These are phyloP conservation scores for Cladosporium oxysporum DNA, from an alignment of 2,329 filamentous ascomycete species.

Conservation along the genomic window DNA sequence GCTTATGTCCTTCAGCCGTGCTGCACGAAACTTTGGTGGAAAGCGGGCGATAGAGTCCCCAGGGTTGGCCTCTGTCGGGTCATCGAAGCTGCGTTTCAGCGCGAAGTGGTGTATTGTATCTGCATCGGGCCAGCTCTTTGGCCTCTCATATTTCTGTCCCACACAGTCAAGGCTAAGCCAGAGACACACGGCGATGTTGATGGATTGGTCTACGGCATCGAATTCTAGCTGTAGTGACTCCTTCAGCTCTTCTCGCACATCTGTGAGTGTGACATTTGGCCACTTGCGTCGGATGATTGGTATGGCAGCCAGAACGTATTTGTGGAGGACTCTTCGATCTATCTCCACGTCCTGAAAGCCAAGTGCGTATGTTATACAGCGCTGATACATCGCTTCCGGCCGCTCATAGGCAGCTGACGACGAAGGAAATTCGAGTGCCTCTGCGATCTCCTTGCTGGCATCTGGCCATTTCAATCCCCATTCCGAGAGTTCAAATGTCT, in stretches of 20 bases:
- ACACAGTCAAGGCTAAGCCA: constrained; percentile 4
- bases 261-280: not conserved
- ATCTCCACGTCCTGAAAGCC: not conserved
- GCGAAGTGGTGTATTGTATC: not conserved
- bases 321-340: not conserved
- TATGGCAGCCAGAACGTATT: not conserved
- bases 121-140: not conserved
- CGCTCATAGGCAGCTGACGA: not conserved
- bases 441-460: not conserved
- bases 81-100: not conserved
- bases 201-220: not conserved
- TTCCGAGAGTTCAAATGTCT: too few species aligned
- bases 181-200: constrained; percentile 2
- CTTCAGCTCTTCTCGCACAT: not conserved
- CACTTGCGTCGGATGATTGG: not conserved
- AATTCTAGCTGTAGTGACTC: not conserved
- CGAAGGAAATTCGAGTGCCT: not conserved
- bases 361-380: not conserved
- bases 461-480: not conserved
- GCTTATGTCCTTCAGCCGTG: not conserved
- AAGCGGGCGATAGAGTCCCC: not conserved
- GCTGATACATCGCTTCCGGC: not conserved
- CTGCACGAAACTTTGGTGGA: not conserved
- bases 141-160: not conserved
- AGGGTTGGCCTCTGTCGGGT: not conserved